A percentile compares a stretch with the other conserved stretches of the same genome.
Conservation (phyloP, 2,329 filamentous ascomycete genomes). For the Tolypocladium album region DNA sequence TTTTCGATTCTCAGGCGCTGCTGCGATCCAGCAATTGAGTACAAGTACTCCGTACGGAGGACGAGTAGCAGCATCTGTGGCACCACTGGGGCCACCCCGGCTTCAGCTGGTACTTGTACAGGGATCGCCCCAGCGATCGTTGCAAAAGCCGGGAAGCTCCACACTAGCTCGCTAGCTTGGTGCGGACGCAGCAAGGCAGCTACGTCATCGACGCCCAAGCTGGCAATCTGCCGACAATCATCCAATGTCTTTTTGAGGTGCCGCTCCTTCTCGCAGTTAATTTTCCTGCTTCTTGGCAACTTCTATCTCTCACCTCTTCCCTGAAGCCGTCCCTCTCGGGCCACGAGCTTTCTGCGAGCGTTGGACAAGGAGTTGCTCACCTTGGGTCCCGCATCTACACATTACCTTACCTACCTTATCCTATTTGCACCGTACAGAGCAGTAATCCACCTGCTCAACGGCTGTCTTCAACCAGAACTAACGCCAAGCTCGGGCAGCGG, state of each 20-base stretch:
- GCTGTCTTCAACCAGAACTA: not conserved
- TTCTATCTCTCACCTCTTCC: no score
- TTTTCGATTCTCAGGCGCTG: no score
- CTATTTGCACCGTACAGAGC: not conserved
- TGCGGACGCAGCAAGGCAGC: no score
- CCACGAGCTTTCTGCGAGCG: not conserved
- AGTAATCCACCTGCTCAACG: not conserved
- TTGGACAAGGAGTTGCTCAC: not conserved
- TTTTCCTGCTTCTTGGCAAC: not conserved
- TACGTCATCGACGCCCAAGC: not conserved
- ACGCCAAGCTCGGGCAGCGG: not conserved
- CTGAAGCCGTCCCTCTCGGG: not conserved
- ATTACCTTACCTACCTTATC: no score
- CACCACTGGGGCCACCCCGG: no score
- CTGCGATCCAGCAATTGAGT: no score
- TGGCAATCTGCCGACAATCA: not conserved
- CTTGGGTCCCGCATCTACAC: not conserved
- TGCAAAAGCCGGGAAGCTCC: not conserved
- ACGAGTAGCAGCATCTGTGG: no score
- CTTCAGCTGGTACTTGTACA: not conserved
- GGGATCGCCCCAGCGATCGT: not conserved
- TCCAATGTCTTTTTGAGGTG: not conserved
- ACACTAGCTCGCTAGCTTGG: not conserved
- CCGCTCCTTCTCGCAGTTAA: not conserved
- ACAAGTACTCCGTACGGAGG: no score